Base-by-base conservation (phyloP, 2,329 filamentous ascomycete species). In the Grosmannia penicillata region DNA sequence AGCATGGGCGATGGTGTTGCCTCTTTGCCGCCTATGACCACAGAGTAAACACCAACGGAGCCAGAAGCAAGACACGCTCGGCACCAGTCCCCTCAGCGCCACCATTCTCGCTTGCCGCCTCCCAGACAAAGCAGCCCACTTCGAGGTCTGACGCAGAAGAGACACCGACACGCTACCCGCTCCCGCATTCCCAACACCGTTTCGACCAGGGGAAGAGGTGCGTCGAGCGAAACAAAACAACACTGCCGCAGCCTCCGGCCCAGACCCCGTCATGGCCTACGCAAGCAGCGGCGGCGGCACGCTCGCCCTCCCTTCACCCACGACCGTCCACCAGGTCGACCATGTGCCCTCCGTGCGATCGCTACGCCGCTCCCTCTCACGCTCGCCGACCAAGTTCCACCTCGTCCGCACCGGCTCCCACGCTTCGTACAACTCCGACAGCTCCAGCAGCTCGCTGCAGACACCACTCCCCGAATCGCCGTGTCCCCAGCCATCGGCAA, bases 301-400 rank as follows among this genome's bases (percentile, higher is more conserved):
- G 42, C 68, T 93, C 51, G 85, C 91, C 53, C 68, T 94, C 50
- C 78, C 85, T 47, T 94, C 87, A 45, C 87, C 89, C 42, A 89
- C 82, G 34, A 78, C 83, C 51, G 75, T 76, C 44, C 82, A 84
- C 56, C 79, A 82, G 59, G 80, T 89, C 51, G 83, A 93, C 62
- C 76, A 84, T 47, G 54, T 55, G 38, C 79, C 82, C 44, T 77
- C 82, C 36, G 82, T 94, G 46, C 75, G 84, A 53, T 82, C 85
- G 51, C 67, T 95, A 42, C 74, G 87, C 47, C 82, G 85, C 49
- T 94, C 89, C 21, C 68, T 95, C 46, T 95, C 87, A 41, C 75
- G 86, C 50, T 95, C 89, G n/a, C 89, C 89, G 10, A 94, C 89
- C 24, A 93, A 91, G 57, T 89, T 91, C 56, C 70, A 73, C 40